Evolutionary conservation across 1,284 basidiomycete genomes (phyloP).

Genomic region (Sanghuangporus baumii): DNA sequence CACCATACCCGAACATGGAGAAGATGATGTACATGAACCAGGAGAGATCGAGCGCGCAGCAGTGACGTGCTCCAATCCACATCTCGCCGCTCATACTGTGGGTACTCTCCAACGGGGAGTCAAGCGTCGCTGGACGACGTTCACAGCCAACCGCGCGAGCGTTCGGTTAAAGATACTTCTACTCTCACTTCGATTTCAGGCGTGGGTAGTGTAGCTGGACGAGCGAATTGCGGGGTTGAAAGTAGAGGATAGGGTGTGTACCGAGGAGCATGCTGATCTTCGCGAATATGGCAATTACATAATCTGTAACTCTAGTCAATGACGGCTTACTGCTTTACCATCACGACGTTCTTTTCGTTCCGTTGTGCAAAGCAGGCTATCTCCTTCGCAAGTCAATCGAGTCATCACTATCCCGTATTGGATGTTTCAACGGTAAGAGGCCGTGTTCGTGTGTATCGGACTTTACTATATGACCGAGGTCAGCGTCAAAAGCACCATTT

Average conservation of each 20-base stretch:
- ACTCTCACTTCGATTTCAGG: neutral
- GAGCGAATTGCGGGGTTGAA: constrained; percentile 15
- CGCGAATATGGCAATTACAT: too few relatives aligned
- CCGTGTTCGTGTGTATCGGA: too few relatives aligned
- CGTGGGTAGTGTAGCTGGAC: constrained; percentile 18
- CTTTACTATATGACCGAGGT: too few relatives aligned
- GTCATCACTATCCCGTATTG: too few relatives aligned
- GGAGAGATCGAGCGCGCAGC: constrained; percentile 44
- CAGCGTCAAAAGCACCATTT: too few relatives aligned
- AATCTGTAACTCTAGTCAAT: too few relatives aligned
- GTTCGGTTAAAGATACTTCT: constrained; percentile 40
- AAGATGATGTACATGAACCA: neutral
- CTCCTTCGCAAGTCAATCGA: too few relatives aligned
- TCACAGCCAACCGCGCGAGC: constrained; percentile 75
- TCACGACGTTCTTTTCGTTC: too few relatives aligned
- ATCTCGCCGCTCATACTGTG: constrained; percentile 64
- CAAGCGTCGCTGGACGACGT: constrained; percentile 67
- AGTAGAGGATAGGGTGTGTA: neutral
- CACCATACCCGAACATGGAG: neutral
- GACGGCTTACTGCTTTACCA: too few relatives aligned
- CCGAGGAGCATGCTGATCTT: too few relatives aligned
- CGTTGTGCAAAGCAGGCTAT: too few relatives aligned
- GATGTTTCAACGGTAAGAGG: too few relatives aligned
- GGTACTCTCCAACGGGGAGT: constrained; percentile 67
- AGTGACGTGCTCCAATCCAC: constrained; percentile 49